phyloP scores from a whole-genome alignment of 495 filamentous ascomycete species.

The Trichocladium uniseriatum region DNA sequence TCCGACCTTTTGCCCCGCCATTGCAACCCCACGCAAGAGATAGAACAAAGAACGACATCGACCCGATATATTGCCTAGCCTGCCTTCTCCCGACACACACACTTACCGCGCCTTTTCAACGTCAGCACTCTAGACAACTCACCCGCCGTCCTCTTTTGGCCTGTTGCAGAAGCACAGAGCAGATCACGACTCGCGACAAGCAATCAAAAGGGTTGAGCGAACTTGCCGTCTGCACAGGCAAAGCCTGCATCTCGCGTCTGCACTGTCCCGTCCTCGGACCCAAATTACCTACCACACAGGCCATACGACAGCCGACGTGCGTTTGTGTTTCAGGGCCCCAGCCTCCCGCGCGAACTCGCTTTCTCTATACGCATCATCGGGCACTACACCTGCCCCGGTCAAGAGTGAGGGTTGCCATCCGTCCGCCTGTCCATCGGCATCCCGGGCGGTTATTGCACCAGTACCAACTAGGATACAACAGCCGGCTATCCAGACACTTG shows the following conservation, averaged over 20 bases:
- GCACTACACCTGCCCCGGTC: no score
- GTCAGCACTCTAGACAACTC: neutral
- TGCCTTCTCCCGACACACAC: no score
- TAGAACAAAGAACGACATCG: neutral
- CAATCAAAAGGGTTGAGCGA: no score
- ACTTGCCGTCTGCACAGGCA: neutral
- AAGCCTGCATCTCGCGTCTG: constrained; percentile 8
- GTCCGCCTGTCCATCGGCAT: no score
- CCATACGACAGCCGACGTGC: no score
- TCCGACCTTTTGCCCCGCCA: neutral
- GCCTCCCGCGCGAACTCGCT: constrained; percentile 7
- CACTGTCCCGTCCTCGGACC: constrained; percentile 3
- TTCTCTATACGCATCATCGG: no score
- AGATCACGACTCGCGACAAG: neutral
- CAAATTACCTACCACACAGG: constrained; percentile 18
- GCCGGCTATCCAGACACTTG: neutral
- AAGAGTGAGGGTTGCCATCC: no score
- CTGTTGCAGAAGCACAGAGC: neutral
- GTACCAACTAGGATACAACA: no score
- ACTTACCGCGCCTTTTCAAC: no score
- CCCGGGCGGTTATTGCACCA: no score
- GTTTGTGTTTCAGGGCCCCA: no score
- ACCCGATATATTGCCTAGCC: no score
- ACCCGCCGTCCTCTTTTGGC: constrained; percentile 2
- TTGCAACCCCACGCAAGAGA: neutral